Conservation (phyloP, 176 grass and related monocot species). For the Avena atlantica region DNA sequence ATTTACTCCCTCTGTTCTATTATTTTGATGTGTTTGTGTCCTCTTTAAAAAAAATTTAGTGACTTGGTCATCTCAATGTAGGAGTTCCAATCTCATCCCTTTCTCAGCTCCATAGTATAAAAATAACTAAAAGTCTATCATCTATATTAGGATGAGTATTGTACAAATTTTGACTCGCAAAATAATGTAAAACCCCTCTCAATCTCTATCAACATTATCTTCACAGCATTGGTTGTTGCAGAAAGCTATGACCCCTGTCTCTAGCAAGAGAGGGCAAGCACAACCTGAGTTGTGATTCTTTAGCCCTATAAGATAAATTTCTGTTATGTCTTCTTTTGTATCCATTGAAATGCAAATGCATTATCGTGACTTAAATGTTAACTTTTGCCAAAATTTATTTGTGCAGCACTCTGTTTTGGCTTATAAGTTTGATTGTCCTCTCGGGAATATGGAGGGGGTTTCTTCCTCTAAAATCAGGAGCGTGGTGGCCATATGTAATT, state of each 20-base stretch:
- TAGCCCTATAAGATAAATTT: background rate
- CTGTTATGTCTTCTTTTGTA: background rate
- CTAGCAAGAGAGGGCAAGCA: background rate
- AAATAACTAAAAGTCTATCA: background rate
- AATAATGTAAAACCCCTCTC: conserved; percentile 3
- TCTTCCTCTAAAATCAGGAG: conserved; percentile 75
- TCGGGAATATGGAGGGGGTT: conserved; percentile 85
- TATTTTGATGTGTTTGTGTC: no score
- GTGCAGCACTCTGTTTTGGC: conserved; percentile 89
- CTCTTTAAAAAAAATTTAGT: background rate
- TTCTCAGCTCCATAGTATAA: background rate
- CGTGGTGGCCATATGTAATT: conserved; percentile 73
- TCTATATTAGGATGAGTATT: background rate
- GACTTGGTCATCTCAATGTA: background rate
- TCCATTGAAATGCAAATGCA: conserved; percentile 10
- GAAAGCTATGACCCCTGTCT: background rate
- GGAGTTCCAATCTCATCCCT: background rate
- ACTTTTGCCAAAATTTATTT: conserved; percentile 21
- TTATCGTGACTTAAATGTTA: conserved; percentile 28
- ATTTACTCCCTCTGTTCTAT: no score
- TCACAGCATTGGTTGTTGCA: background rate
- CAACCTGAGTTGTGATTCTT: conserved; percentile 13
- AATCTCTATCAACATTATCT: background rate
- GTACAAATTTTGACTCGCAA: background rate
- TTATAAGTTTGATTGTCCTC: conserved; percentile 88